Base-by-base conservation (phyloP, 108 stramenopile genomes). In the Pseudonitzschia pungens region DNA sequence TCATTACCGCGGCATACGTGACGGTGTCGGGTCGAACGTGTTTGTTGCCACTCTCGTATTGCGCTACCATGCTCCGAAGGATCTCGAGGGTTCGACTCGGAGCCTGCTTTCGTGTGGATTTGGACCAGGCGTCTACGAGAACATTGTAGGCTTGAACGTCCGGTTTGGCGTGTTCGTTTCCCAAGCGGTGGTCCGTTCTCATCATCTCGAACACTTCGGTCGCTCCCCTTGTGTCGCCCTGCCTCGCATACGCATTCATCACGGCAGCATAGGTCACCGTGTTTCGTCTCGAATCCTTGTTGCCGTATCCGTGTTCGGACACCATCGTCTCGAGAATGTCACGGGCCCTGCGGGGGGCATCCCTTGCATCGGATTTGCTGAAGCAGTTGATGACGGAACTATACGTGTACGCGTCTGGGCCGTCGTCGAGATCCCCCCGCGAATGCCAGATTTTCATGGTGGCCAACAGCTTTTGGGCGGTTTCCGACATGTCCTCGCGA, bases 201-300 rank as follows among this genome's bases (percentile, higher is more conserved):
- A 75, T 72, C 12, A 43, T 48, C 42, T 68, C 58, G 69, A 58
- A 58, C 10, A 58, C 50, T 43, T 81, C 33, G 8, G 75, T 72
- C 51, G 82, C 79, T 8, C 70, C 75, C 41, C 45, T 56, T 6
- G 55, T 27, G 21, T 82, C 40, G 27, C 33, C 72, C 60, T 76
- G 71, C 43, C 57, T 28, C 27, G 87, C 87, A 80, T 80, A 85
- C 2, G 87, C 81, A 68, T 83, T 82, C 43, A 88, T 65, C 0
- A 85, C 83, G 12, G 84, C 68, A 53, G 84, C 84, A 80, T 84
- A 86, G 24, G 66, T 65, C 6, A 45, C 28, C 48, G 73, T 74
- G 70, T 65, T 48, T 70, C 71, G 53, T 75, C 84, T 22, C 14
- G 57, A 9, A 58, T 28, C 57, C 5, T 58, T 31, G 57, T 58